phyloP scores from a whole-genome alignment of 495 filamentous ascomycete species.

The Pseudomonodictys pantanalensis region DNA sequence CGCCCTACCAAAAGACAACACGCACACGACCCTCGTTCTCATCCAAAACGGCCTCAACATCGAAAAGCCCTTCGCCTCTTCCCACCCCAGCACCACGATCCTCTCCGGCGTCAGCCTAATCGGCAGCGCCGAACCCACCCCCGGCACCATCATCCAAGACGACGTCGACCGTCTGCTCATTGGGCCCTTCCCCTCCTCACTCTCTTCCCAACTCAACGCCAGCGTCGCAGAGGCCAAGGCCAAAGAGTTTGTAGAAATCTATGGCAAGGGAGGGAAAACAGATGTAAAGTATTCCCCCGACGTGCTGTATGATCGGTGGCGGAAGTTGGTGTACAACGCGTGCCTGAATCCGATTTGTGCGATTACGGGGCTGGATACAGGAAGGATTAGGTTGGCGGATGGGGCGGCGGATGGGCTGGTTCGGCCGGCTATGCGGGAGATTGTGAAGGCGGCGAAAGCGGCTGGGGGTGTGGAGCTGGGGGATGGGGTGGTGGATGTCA shows the following conservation, averaged over 20 bases:
- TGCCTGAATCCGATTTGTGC: conserved; percentile 39
- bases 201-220: not conserved
- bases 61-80: conserved; percentile 51
- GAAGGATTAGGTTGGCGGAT: conserved; percentile 36
- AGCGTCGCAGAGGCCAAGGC: conserved; percentile 18
- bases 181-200: conserved; percentile 36
- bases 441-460: conserved; percentile 37
- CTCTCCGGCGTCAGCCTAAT: conserved; percentile 55
- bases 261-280: conserved; percentile 36
- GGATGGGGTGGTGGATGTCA: conserved; percentile 38
- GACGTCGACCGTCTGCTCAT: conserved; percentile 35
- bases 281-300: conserved; percentile 24
- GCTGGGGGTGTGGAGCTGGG: conserved; percentile 41
- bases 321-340: conserved; percentile 42
- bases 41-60: conserved; percentile 65
- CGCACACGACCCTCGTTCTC: conserved; percentile 53
- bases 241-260: conserved; percentile 35
- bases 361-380: conserved; percentile 51
- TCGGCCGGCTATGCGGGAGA: conserved; percentile 45
- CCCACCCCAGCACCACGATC: conserved; percentile 52
- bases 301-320: conserved; percentile 36
- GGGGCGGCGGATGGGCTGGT: conserved; percentile 34
- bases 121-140: conserved; percentile 47
- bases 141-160: conserved; percentile 41
- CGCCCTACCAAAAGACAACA: conserved; percentile 45